phyloP scores from a whole-genome alignment of 257 asterid genomes.

The Craterostigma plantagineum region DNA sequence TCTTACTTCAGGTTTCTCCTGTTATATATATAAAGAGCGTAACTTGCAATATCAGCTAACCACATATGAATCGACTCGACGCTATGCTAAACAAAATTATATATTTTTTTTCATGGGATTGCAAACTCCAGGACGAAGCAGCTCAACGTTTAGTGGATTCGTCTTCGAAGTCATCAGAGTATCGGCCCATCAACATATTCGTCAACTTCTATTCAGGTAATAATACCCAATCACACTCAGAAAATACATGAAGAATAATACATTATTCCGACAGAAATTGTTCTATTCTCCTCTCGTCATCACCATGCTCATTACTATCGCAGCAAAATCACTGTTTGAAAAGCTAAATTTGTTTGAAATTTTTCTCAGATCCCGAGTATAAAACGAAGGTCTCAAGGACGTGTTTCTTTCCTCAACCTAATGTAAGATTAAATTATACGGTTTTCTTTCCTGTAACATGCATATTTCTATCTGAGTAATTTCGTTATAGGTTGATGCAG shows the following conservation, averaged over 20 bases:
- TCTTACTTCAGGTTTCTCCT: constrained; percentile 57
- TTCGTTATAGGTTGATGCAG: constrained; percentile 76
- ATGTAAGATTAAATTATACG: constrained; percentile 30
- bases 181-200: constrained; percentile 77
- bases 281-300: neutral
- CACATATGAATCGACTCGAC: neutral
- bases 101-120: constrained; percentile 3
- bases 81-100: neutral
- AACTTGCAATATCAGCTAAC: neutral
- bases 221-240: neutral
- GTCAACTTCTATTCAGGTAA: constrained; percentile 81
- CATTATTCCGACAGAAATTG: neutral
- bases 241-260: no score
- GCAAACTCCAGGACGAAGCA: constrained; percentile 61
- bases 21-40: neutral
- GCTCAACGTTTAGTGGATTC: constrained; percentile 78
- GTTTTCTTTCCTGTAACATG: neutral
- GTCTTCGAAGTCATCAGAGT: constrained; percentile 42
- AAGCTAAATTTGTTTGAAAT: no score
- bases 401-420: constrained; percentile 85
- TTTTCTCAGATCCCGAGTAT: constrained; percentile 62
- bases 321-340: no score
- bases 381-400: constrained; percentile 61
- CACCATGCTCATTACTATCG: no score
- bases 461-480: neutral